Base-by-base conservation (phyloP, 169 alveolate genomes). In the Neospora caninum region DNA sequence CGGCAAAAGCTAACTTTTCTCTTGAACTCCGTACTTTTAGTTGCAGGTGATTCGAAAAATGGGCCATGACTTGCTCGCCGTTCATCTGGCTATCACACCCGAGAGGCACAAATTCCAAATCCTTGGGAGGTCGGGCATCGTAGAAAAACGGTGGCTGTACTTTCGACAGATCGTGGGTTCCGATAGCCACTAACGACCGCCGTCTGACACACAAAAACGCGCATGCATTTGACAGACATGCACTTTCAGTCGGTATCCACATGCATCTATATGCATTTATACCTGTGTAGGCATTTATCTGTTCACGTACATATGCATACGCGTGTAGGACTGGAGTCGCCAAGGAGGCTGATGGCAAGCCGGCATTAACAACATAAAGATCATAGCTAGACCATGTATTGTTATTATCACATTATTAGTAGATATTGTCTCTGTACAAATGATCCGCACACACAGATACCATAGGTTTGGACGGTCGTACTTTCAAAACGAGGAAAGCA, bases 111-210 rank as follows among this genome's bases (percentile, higher is more conserved):
- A 99, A 99, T 91, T 96, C 96, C 53, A 99, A 97, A 39, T 98
- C 98, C 54, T 96, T 96, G 38, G 99, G 99, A 36, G 96, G 96
- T 80, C 96, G 96, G 42, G 99, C 99, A 93, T 97, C 97, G 95
- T 98, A 99, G 42, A 93, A 84, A 92, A 99, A 97, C 36, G 99
- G 99, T 27, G 99, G 99, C 87, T 96, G 93, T 31, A 98, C 95
- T 67, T 98, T 97, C 94, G 98, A 99, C 94, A 97, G 96, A 95
- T 99, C 99, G 96, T 99, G 99, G 43, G 99, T 98, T 41, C 99
- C 99, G 89, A 99, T 98, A 43, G 99, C 98, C 39, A 98, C 99
- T 41, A 98, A 94, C 53, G 99, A 96, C 95, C 99, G 97, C 84
- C 97, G 97, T 93, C 99, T 93, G 93, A 7, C 58, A 91, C 36